Base-by-base conservation (phyloP, 371 early-diverging fungal species). In the Mortierella sp. region DNA sequence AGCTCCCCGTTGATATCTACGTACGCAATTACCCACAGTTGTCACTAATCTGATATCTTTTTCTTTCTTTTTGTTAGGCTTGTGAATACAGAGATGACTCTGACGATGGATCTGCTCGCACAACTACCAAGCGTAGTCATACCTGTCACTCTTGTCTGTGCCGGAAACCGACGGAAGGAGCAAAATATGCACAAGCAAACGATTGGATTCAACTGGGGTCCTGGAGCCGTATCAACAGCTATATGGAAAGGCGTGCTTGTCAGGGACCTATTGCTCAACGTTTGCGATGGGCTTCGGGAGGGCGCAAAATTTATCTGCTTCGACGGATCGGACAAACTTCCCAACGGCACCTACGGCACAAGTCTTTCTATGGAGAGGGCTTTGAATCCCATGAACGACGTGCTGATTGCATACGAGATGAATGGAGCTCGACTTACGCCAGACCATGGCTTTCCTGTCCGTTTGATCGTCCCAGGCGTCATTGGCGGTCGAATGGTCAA, bases 401-500 rank as follows among this genome's bases (percentile, higher is more conserved):
- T 96, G 43, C 69, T 97, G n/a, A 87, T 97, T 9, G 96, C 97
- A n/a, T 96, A 94, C 71, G 93, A 94, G 82, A 96, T 96, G 96
- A 97, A 97, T 86, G 97, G 97, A 44, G 89, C 91, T 76, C 84
- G 88, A 31, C 86, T 97, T 31, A 88, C 95, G 9, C 91, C 92
- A 44, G 96, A 95, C 85, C 96, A 95, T 82, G 97, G 98, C 4
- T 95, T 88, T 78, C 98, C 98, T 16, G 76, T 96, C 8, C 94
- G 98, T 21, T 90, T 94, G 14, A 90, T 97, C 57, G 93, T 97
- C 6, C 97, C 97, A 40, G 98, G 98, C 10, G 91, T 93, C 76
- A 96, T 97, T 54, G 98, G 97, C 28, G 98, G 96, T 0, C 92
- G 98, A 55, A 92, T 91, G 76, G 95, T 97, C 82, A 97, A 97